Conservation (phyloP, 2,329 filamentous ascomycete genomes). For the Cadophora gregata region DNA sequence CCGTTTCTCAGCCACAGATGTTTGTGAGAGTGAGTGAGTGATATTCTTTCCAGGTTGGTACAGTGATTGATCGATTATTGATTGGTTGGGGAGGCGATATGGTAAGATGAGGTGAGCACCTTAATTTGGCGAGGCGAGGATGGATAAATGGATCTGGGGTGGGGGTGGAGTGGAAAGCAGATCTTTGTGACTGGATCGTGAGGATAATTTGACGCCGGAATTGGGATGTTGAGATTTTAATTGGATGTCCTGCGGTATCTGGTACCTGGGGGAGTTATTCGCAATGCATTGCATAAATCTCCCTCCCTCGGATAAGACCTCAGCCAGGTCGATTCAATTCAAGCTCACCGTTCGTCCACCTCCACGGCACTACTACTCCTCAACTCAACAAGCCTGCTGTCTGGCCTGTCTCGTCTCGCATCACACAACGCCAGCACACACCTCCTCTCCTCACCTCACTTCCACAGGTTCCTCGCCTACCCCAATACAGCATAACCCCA, state of each 20-base stretch:
- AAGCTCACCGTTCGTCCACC: too few species aligned
- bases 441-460: too few species aligned
- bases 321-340: too few species aligned
- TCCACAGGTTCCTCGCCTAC: neutral
- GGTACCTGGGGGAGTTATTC: too few species aligned
- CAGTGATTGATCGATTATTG: neutral
- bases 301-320: too few species aligned
- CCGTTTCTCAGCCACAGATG: conserved; percentile 14
- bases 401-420: neutral
- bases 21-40: neutral
- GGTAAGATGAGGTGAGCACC: conserved; percentile 17
- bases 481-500: neutral
- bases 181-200: neutral
- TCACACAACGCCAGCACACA: neutral
- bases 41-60: too few species aligned
- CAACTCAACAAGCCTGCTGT: neutral
- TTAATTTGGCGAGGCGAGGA: conserved; percentile 20
- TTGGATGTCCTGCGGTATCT: too few species aligned
- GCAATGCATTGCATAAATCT: too few species aligned
- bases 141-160: neutral
- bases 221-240: too few species aligned
- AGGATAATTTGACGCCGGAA: neutral
- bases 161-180: neutral
- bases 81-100: conserved; percentile 3
- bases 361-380: too few species aligned